Evolutionary conservation across 2,329 filamentous ascomycete genomes (phyloP), one percentile per base, ranked within the genome.

Genomic region (Fusarium sacchari): DNA sequence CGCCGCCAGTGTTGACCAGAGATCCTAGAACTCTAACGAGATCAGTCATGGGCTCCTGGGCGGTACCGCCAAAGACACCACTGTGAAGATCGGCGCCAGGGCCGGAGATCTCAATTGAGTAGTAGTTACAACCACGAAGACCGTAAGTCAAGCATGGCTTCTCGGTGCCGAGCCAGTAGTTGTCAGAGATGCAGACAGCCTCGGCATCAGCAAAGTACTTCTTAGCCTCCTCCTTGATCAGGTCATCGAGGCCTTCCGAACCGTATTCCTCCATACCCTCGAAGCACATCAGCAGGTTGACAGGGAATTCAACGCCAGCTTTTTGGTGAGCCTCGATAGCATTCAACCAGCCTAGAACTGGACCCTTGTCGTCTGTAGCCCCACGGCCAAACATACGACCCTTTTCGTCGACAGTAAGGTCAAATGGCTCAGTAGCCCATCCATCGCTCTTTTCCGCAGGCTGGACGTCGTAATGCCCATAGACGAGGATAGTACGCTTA

Each of bases 241-340:
- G 93, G 77, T 97, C 96, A 80, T 99, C 96, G 62, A 99, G 88
- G 42, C 96, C 96, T 82, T 98, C 96, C 1, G 95, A 98, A 57
- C 96, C 96, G 82, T 97, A 97, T 86, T 99, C 96, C 86, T 99
- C 96, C 96, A 99, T 99, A 55, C 96, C 96, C 88, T 99, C 96
- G 78, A 99, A 98, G 88, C 96, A 99, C 94, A 98, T 98, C 74
- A 99, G 90, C 75, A 99, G 88, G 86, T 99, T 99, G 80, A 99
- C 96, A 14, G 96, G 96, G 82, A 99, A 94, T 58, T 98, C 96
- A 50, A 98, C 87, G 64, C 94, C 94, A 40, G 95, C 95, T 87
- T 97, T 96, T 84, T 97, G 92, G 87, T 99, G 96, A 46, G 96
- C 95, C 85, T 99, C 95, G 75, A 99, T 98, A 76, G 95, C 95